These are phyloP conservation scores for Parietaria judaica DNA, from an alignment of 306 rosid genomes.

Conservation along the genomic window DNA sequence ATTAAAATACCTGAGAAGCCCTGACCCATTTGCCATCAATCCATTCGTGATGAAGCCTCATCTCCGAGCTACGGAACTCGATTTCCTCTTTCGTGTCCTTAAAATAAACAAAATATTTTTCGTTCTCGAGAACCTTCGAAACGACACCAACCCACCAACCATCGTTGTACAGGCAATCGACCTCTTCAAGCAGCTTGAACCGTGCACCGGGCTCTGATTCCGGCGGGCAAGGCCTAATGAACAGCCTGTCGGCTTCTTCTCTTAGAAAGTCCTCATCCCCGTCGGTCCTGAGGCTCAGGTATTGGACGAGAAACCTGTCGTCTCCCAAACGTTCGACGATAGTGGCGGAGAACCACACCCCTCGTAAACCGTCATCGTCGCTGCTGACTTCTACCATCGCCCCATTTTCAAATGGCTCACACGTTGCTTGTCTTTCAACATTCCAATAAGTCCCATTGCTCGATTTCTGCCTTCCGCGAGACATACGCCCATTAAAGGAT, in stretches of 20 bases:
- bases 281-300: slow-evolving; percentile 30
- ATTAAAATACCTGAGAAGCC: slow-evolving; percentile 26
- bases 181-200: slow-evolving; percentile 27
- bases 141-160: slow-evolving; percentile 42
- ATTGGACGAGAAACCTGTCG: slow-evolving; percentile 30
- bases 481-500: background rate
- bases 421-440: background rate
- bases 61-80: slow-evolving; percentile 21
- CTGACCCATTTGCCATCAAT: slow-evolving; percentile 35
- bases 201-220: slow-evolving; percentile 1
- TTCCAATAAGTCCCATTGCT: background rate
- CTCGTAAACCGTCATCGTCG: slow-evolving; percentile 38
- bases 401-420: slow-evolving; percentile 21
- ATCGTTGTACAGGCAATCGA: slow-evolving; percentile 33
- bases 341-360: slow-evolving; percentile 39
- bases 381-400: slow-evolving; percentile 29
- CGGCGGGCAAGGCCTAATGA: slow-evolving; percentile 28
- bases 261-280: slow-evolving; percentile 24
- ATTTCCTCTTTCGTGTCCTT: slow-evolving; percentile 22
- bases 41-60: slow-evolving; percentile 39
- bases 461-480: slow-evolving; percentile 10
- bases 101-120: slow-evolving; percentile 27
- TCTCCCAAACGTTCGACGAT: slow-evolving; percentile 10
- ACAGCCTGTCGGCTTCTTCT: slow-evolving; percentile 29
- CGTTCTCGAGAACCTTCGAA: slow-evolving; percentile 17